Base-by-base conservation (phyloP, 176 grass and related monocot genomes). In the Calamus simplicifolius region DNA sequence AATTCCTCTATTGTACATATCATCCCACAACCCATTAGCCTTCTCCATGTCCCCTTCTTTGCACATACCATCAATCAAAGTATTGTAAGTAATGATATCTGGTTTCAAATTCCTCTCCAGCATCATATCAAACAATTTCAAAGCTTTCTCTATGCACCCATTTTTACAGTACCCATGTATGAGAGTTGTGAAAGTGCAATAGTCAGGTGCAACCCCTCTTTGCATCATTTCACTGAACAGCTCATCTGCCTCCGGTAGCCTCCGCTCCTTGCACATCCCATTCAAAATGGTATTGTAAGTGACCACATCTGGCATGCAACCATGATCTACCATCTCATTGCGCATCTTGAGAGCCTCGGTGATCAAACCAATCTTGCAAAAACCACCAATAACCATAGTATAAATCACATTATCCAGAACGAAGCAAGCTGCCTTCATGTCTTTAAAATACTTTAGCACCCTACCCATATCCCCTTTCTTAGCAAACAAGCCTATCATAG, bases 61-160 rank as follows among this genome's bases (percentile, higher is more conserved):
- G 77, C 87, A 98, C 62, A 82, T 82, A 18, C 93, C 93, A 75
- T 91, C 81, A 67, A 97, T 81, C 74, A 88, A 88, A 74, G 75
- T 91, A 79, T 97, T 97, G 73, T 97, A 97, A 16, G 93, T 88
- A 29, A 97, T 81, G 26, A 88, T 61, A 51, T 97, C 87, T 60
- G 93, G 93, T 27, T 58, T 97, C 72, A 97, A 74, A 54, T 78
- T 72, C 18, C 29, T 58, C 1, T 88, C 65, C n/a, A n/a, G n/a
- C n/a, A n/a, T n/a, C n/a, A n/a, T n/a, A n/a, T n/a, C n/a, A n/a
- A n/a, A n/a, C n/a, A n/a, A n/a, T n/a, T n/a, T n/a, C n/a, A n/a
- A n/a, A n/a, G n/a, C n/a, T n/a, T n/a, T n/a, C n/a, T n/a, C n/a
- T n/a, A n/a, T n/a, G n/a, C n/a, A n/a, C n/a, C n/a, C n/a, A n/a